A percentile compares a stretch with the other conserved stretches of the same genome.
These are phyloP conservation scores for Vachellia pachyceras DNA, from an alignment of 306 rosid genomes.

Conservation along the genomic window DNA sequence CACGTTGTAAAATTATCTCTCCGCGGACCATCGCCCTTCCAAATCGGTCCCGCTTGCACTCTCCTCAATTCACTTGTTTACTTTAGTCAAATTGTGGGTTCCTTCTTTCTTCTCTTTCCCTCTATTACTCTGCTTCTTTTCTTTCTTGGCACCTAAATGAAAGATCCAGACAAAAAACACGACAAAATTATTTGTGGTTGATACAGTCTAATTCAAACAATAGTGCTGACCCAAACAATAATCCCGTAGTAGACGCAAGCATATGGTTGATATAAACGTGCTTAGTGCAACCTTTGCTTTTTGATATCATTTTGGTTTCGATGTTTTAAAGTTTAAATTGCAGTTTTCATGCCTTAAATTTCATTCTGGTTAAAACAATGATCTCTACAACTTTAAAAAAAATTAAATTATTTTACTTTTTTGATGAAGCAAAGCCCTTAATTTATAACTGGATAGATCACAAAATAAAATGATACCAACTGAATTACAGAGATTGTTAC, in stretches of 20 bases:
- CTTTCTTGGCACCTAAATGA: background rate
- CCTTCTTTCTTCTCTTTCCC: constrained; percentile 1
- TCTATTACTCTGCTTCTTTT: background rate
- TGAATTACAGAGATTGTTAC: too few species aligned
- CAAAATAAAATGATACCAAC: too few species aligned
- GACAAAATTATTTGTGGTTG: background rate
- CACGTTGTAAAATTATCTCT: constrained; percentile 46
- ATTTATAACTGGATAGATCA: too few species aligned
- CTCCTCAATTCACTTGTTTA: constrained; percentile 12
- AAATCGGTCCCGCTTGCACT: background rate
- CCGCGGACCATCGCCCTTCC: constrained; percentile 26
- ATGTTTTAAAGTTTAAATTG: too few species aligned
- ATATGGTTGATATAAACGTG: background rate
- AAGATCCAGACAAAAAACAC: background rate
- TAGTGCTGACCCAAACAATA: background rate
- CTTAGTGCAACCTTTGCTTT: too few species aligned
- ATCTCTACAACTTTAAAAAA: too few species aligned
- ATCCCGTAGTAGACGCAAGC: background rate
- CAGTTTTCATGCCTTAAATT: too few species aligned
- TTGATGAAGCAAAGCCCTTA: too few species aligned
- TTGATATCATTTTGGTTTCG: too few species aligned
- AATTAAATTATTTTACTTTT: too few species aligned
- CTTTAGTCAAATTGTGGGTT: constrained; percentile 61
- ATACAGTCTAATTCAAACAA: background rate
- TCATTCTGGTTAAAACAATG: too few species aligned